Evolutionary conservation across 2,329 filamentous ascomycete genomes (phyloP), one percentile per base, ranked within the genome.

Genomic region (Botrytis porri): DNA sequence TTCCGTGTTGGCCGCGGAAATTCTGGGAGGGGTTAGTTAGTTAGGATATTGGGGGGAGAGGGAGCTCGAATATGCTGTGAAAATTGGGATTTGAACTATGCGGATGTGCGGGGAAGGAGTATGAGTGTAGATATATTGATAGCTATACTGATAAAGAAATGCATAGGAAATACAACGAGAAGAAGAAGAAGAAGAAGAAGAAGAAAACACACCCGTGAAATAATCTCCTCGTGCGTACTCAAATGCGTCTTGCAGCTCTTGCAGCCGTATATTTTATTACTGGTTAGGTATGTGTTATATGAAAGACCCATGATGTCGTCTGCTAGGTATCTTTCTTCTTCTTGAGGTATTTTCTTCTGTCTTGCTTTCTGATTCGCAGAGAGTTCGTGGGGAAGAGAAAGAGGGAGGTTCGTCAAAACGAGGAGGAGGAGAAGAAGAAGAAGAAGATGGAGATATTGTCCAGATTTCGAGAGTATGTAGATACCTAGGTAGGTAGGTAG

Each of bases 1-100:
- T 98, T 81, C 96, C 96, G 83, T 98, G 95, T 83, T 98, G 95
- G 80, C 96, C 96, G 75, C 96, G 94, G 86, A 99, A 99, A 85
- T 97, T 98, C 94, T 98, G 82, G 8, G 57, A 22, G 25, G 41
- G 29, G 25, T 54, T 57, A 69, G 65, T 43, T 25, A 8, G 32
- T n/a, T n/a, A n/a, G 72, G 43, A 22, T 62, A 9, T 5, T 37
- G 25, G 18, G 35, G 41, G 54, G 66, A 18, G n/a, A 29, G 66
- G 2, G 29, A 29, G 48, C 48, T n/a, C 5, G 48, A 1, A 54
- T 54, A n/a, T 54, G 12, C 14, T 54, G 48, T 54, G 48, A 54
- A 5, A 5, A 16, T 20, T 54, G 12, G 48, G 14, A 54, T 25
- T n/a, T 54, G 25, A n/a, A 54, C 48, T n/a, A n/a, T n/a, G 48